These are phyloP conservation scores for Gossypium anomalum DNA, from an alignment of 345 rosid species.

Conservation along the genomic window DNA sequence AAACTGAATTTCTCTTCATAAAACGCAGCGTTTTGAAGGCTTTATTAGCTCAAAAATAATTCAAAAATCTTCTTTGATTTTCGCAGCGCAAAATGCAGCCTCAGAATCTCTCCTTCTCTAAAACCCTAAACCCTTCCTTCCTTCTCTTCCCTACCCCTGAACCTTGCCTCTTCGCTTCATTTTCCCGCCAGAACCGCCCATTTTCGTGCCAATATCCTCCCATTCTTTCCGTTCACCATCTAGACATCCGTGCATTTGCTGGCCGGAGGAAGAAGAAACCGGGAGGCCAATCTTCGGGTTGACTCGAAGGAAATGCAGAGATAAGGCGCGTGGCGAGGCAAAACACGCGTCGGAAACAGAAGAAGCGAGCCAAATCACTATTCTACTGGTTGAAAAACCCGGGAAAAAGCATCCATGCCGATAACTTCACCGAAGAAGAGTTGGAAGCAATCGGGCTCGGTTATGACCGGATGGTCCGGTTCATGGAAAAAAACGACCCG, in stretches of 20 bases:
- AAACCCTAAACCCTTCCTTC: constrained; percentile 63
- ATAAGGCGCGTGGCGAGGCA: constrained; percentile 45
- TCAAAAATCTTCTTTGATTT: neutral
- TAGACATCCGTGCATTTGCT: constrained; percentile 58
- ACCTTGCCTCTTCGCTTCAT: constrained; percentile 14
- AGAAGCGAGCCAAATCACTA: constrained; percentile 53
- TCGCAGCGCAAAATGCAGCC: constrained; percentile 29
- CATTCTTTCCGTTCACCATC: constrained; percentile 14
- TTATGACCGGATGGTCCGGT: constrained; percentile 83
- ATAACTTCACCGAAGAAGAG: constrained; percentile 78
- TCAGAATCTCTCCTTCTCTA: constrained; percentile 52
- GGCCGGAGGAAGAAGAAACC: constrained; percentile 87
- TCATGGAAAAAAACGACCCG: constrained; percentile 91
- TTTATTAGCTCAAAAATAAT: neutral
- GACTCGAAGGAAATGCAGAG: constrained; percentile 52
- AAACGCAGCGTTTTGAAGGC: neutral
- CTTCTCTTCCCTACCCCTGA: constrained; percentile 22
- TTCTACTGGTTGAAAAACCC: constrained; percentile 64
- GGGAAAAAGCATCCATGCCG: constrained; percentile 47
- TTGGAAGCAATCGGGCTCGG: constrained; percentile 78
- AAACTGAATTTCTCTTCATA: too few species aligned
- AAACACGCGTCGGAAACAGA: constrained; percentile 37
- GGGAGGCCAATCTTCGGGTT: constrained; percentile 51
- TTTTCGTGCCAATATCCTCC: constrained; percentile 19
- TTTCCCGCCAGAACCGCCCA: constrained; percentile 18